Conservation (phyloP, 371 early-diverging fungal species). For the Actinomortierella wolfii region DNA sequence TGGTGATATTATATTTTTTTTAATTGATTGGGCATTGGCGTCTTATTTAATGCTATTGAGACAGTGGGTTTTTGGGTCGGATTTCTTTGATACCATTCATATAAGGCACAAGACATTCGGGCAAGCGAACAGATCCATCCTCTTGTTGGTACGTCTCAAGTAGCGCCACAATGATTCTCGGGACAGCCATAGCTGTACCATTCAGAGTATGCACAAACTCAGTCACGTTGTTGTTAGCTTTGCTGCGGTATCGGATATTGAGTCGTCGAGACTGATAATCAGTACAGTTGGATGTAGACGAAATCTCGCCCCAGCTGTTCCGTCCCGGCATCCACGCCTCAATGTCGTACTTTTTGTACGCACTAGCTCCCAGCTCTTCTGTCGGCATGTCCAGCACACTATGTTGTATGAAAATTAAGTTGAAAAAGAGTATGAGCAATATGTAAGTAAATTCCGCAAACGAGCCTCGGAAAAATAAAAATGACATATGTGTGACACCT, state of each 20-base stretch:
- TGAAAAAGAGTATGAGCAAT: slow-evolving; percentile 2
- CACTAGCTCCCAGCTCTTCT: slow-evolving; percentile 91
- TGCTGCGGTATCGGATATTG: slow-evolving; percentile 63
- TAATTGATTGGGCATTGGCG: too few species aligned
- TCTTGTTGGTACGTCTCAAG: slow-evolving; percentile 80
- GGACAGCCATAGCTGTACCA: slow-evolving; percentile 94
- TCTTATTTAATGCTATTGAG: too few species aligned
- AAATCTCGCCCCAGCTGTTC: slow-evolving; percentile 88
- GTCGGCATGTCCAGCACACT: slow-evolving; percentile 85
- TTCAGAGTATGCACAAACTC: slow-evolving; percentile 91
- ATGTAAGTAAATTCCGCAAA: slow-evolving; percentile 1
- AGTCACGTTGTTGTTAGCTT: slow-evolving; percentile 17
- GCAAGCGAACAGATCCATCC: slow-evolving; percentile 76
- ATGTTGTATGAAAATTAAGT: too few species aligned
- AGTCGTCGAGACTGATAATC: slow-evolving; percentile 84
- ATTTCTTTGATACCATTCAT: slow-evolving; percentile 53
- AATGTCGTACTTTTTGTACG: slow-evolving; percentile 91
- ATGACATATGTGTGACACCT: too few species aligned
- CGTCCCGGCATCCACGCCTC: slow-evolving; percentile 97
- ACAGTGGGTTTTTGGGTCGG: slow-evolving; percentile 21
- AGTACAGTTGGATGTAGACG: slow-evolving; percentile 88
- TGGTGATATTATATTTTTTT: too few species aligned
- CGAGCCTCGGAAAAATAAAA: slow-evolving; percentile 1
- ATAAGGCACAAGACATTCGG: slow-evolving; percentile 75
- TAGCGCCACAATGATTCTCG: slow-evolving; percentile 86